Percentiles rank a stretch among this genome's conserved stretches.
Conservation (phyloP, 495 filamentous ascomycete species). For the Baudoinia panamericana region DNA sequence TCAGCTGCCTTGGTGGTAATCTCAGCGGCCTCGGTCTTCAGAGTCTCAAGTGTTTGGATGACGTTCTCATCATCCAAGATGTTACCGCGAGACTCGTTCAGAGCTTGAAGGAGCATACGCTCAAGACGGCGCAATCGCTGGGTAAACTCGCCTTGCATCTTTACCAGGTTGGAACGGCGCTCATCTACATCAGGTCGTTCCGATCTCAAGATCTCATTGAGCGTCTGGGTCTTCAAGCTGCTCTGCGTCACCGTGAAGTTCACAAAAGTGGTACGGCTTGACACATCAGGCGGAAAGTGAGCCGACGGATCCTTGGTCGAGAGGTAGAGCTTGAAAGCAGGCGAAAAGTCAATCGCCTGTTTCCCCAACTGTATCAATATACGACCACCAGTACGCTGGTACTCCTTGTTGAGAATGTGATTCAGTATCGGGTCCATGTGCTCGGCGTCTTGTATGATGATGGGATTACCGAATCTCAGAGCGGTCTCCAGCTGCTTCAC, state of each 20-base stretch:
- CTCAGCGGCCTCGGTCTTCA: constrained; percentile 93
- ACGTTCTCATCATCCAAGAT: constrained; percentile 97
- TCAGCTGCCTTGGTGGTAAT: constrained; percentile 92
- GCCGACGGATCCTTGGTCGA: constrained; percentile 94
- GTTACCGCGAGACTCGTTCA: constrained; percentile 95
- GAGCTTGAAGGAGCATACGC: constrained; percentile 80
- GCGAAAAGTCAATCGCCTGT: constrained; percentile 98
- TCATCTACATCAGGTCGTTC: constrained; percentile 98
- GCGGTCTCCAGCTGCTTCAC: constrained; percentile 95
- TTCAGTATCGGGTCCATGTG: constrained; percentile 94
- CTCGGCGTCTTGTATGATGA: constrained; percentile 96
- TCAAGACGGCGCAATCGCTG: constrained; percentile 92
- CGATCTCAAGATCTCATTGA: constrained; percentile 92
- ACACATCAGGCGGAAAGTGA: constrained; percentile 93
- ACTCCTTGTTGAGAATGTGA: constrained; percentile 98
- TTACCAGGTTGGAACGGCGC: constrained; percentile 88
- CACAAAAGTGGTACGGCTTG: constrained; percentile 95
- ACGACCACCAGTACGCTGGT: constrained; percentile 97
- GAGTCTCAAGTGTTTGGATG: constrained; percentile 91
- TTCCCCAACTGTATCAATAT: constrained; percentile 96
- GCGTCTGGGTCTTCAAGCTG: constrained; percentile 91
- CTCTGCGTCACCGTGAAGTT: constrained; percentile 99
- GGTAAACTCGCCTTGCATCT: constrained; percentile 97
- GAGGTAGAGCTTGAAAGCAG: constrained; percentile 87
- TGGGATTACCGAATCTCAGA: constrained; percentile 93